Conservation (phyloP, 345 rosid species). For the Euphorbia lathyris region DNA sequence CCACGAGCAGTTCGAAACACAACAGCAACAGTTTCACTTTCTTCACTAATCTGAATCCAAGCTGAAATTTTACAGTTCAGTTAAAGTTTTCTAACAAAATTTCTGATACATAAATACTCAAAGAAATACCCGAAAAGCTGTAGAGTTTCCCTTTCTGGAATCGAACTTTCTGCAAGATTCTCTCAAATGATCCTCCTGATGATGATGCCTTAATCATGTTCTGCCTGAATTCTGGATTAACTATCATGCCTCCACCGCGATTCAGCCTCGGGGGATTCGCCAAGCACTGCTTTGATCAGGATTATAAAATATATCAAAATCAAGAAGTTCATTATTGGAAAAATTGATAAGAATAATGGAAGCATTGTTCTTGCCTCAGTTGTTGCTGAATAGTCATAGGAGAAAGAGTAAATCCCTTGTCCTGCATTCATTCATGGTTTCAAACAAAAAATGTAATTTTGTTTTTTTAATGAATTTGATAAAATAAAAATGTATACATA, state of each 20-base stretch:
- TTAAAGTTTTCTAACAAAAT: background rate
- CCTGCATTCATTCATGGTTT: no score
- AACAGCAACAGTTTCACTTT: constrained; percentile 36
- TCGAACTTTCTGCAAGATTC: constrained; percentile 41
- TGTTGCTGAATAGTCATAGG: constrained; percentile 47
- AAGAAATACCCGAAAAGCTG: constrained; percentile 52
- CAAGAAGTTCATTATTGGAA: background rate
- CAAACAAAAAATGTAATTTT: no score
- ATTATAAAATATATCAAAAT: background rate
- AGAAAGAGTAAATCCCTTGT: constrained; percentile 18
- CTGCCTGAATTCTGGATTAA: background rate
- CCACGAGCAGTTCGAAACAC: constrained; percentile 40
- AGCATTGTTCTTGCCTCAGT: constrained; percentile 40
- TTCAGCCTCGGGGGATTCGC: constrained; percentile 37
- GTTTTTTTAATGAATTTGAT: background rate
- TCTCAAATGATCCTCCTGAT: constrained; percentile 26
- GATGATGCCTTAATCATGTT: constrained; percentile 25
- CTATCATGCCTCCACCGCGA: constrained; percentile 29
- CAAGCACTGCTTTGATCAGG: constrained; percentile 47
- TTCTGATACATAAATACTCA: background rate
- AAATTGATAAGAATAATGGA: background rate
- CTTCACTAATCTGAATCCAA: constrained; percentile 59
- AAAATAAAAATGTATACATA: background rate
- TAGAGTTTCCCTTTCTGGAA: constrained; percentile 49
- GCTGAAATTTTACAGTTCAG: constrained; percentile 28